phyloP scores from a whole-genome alignment of 768 basidiomycete genomes.

The Pholiota conissans region DNA sequence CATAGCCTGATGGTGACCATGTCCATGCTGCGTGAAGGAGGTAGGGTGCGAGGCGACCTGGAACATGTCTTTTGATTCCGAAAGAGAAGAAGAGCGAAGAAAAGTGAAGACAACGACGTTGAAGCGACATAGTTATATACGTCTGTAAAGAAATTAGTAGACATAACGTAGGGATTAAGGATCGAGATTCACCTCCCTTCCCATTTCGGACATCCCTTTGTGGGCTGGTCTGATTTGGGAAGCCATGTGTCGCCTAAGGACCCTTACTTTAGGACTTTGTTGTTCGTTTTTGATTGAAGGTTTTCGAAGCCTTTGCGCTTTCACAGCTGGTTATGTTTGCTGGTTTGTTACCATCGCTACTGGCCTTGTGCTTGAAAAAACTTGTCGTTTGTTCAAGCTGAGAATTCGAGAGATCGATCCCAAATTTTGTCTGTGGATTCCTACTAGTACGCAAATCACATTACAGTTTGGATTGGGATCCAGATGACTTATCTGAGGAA shows the following conservation, averaged over 20 bases:
- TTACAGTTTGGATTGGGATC: no score
- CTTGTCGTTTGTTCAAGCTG: conserved; percentile 2
- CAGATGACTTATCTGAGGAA: no score
- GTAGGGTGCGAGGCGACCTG: conserved; percentile 47
- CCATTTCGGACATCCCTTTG: conserved; percentile 41
- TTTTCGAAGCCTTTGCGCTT: conserved; percentile 9
- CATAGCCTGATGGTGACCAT: conserved; percentile 32
- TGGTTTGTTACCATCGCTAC: conserved; percentile 27
- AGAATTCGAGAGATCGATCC: no score
- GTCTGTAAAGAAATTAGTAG: conserved; percentile 12
- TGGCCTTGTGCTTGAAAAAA: conserved; percentile 23
- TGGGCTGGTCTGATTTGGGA: conserved; percentile 28
- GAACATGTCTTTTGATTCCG: conserved; percentile 35
- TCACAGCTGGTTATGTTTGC: conserved; percentile 10
- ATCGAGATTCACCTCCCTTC: conserved; percentile 33
- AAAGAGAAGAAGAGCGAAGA: conserved; percentile 10
- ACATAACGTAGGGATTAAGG: conserved; percentile 23
- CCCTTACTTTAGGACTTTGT: conserved; percentile 28
- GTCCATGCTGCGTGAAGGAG: conserved; percentile 37
- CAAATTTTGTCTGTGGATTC: no score
- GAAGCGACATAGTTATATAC: conserved; percentile 32
- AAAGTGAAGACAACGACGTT: conserved; percentile 37
- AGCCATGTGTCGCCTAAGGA: conserved; percentile 20
- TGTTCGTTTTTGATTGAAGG: conserved; percentile 25
- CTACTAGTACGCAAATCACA: no score